Evolutionary conservation across 768 basidiomycete genomes (phyloP), one percentile per base, ranked within the genome.

Genomic region (Mycena latifolia): DNA sequence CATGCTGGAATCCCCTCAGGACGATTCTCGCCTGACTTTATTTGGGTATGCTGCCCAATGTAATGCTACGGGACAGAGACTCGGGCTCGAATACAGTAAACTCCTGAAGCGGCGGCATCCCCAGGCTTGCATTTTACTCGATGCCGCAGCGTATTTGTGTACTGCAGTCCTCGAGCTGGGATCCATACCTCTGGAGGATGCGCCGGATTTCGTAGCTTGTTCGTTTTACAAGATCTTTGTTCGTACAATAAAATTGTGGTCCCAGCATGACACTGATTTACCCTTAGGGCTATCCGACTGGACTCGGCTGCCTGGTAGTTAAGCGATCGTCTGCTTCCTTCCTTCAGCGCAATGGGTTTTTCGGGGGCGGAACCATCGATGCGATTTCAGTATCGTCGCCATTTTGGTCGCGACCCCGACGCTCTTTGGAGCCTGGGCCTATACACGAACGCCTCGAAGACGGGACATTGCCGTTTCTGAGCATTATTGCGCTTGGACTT

Each of bases 181-280:
- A 22, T 64, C 69, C 43, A 24, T 71, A 14, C 63, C 66, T 37
- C 22, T 58, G 24, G 72, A 79, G 0, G 77, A 81, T 24, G 83
- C 78, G 1, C 85, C 85, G 18, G 88, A 89, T 67, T 88, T 86
- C 5, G 81, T 87, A 77, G 86, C 84, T 2, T 69, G 87, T 63
- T 86, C 85, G 61, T 87, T 88, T 63, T 88, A 88, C 74, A 88
- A 88, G 65, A 86, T 89, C 79, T 84, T 87, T 45, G 87, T 55
- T 37, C 41, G 55, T 55, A 15, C 41, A 55, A 27, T 25, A 45
- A 25, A 37, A 43, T 43, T 8, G 2, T 15, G 25, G 37, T 41
- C 7, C 5, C 24, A 28, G n/a, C 24, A 29, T 20, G 24, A n/a
- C 12, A n/a, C 55, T 55, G 14, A 55, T 43, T 31, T 55, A 28